phyloP scores from a whole-genome alignment of 371 early-diverging fungal genomes.

The Mortierella sp. region DNA sequence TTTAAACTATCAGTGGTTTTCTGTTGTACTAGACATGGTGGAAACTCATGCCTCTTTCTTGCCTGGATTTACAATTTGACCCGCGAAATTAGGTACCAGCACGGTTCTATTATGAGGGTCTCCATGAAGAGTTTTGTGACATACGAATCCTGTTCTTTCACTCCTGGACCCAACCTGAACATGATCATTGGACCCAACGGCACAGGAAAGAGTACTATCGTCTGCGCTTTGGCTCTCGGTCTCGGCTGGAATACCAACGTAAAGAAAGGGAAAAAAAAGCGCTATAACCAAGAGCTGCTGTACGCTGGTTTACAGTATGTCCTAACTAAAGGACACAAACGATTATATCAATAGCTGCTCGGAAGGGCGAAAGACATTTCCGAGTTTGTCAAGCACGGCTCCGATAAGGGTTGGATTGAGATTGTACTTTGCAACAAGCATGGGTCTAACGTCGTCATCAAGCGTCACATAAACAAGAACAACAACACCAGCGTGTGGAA shows the following conservation, averaged over 20 bases:
- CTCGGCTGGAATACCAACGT: conserved; percentile 91
- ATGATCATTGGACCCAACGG: conserved; percentile 99
- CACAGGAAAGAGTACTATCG: conserved; percentile 98
- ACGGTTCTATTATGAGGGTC: conserved; percentile 86
- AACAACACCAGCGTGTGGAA: conserved; percentile 82
- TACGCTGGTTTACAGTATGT: too few relatives aligned
- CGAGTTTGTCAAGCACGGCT: conserved; percentile 93
- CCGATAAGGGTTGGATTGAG: conserved; percentile 81
- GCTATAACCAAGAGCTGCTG: background rate
- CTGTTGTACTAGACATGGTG: too few relatives aligned
- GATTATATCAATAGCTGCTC: conserved; percentile 73
- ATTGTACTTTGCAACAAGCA: conserved; percentile 77
- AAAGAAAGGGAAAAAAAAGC: conserved; percentile 1
- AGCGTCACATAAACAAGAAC: conserved; percentile 74
- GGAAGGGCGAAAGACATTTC: conserved; percentile 90
- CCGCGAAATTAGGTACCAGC: conserved; percentile 60
- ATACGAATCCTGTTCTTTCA: conserved; percentile 86
- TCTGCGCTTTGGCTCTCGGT: conserved; percentile 97
- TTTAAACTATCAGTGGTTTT: background rate
- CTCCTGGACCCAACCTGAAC: conserved; percentile 94
- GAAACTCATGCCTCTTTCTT: too few relatives aligned
- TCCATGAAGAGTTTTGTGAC: conserved; percentile 91
- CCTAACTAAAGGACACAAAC: too few relatives aligned
- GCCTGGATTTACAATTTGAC: background rate
- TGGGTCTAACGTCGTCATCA: conserved; percentile 68